Base-by-base conservation (phyloP, 805 yeast genomes). In the Lachancea kluyveri region DNA sequence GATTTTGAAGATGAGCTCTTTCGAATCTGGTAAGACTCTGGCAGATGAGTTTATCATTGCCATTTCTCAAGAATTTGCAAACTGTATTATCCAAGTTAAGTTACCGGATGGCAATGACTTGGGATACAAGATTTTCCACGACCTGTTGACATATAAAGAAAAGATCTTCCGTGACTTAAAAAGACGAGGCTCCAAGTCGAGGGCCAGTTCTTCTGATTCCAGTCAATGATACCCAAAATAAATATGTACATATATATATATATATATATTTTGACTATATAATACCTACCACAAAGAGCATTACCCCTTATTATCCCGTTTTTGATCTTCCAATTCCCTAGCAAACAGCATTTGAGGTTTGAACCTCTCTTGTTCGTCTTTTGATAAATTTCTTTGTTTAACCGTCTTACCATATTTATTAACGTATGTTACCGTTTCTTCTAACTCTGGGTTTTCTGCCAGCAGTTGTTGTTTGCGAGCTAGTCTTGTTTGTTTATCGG, bases 21-120 rank as follows among this genome's bases (percentile, higher is more conserved):
- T 39, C 18, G 40, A 39, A 23, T 24, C 33, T 5, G 50, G 52
- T 5, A 52, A 60, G 47, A 32, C 62, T 8, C 35, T 57, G 9
- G 57, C 64, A 0, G 50, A 55, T 0, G 63, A 63, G 17, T 68
- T 72, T 46, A 55, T 51, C 10, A 45, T 45, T 17, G 60, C 62
- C n/a, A 67, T 85, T 16, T 69, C 85, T 4, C 74, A 73, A 39
- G 87, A 79, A 43, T 73, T 83, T 45, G 77, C 84, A 1, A 65
- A 65, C 22, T 72, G 82, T 39, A 63, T 83, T 15, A 50, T 55
- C 8, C 69, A 68, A 34, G 61, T 65, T 1, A 59, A 64, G 7
- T 43, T 65, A n/a, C 63, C 69, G n/a, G 54, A 73, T 26, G 71
- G 68, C 36, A 86, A 79, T 47, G 65, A 70, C 21, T 73, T 76